Percentiles rank a stretch among this genome's conserved stretches.
Conservation (phyloP, 164 flowering plant species). For the Vitis cinerea region DNA sequence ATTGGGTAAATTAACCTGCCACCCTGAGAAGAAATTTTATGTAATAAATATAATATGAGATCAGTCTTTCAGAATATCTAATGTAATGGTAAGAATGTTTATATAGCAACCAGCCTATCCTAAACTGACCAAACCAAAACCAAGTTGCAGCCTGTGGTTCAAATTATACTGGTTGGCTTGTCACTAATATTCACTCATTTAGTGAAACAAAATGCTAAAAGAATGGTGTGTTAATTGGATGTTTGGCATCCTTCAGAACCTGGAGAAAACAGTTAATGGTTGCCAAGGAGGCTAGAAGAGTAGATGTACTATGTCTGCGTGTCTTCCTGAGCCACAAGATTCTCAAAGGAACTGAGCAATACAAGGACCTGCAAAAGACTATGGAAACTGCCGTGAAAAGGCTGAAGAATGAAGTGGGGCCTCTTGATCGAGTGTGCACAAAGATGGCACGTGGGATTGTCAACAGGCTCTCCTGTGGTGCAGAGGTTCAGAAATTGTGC, state of each 20-base stretch:
- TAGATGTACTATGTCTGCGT: slow-evolving; percentile 58
- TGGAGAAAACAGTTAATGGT: slow-evolving; percentile 66
- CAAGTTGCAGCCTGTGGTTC: background rate
- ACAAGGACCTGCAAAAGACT: slow-evolving; percentile 38
- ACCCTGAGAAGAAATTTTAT: no score
- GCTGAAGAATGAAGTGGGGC: slow-evolving; percentile 66
- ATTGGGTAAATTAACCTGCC: no score
- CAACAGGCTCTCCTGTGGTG: slow-evolving; percentile 56
- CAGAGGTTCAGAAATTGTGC: slow-evolving; percentile 63
- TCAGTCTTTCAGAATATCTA: no score
- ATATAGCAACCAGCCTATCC: no score
- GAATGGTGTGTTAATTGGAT: background rate
- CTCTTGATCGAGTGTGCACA: slow-evolving; percentile 39
- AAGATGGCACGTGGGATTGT: slow-evolving; percentile 66
- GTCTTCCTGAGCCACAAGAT: slow-evolving; percentile 52
- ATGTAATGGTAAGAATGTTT: no score
- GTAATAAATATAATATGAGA: no score
- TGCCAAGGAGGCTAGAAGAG: slow-evolving; percentile 73
- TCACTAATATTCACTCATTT: no score
- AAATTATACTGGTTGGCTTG: background rate
- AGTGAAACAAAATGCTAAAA: no score
- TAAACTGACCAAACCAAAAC: no score
- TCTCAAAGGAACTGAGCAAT: slow-evolving; percentile 48
- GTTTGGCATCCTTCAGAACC: slow-evolving; percentile 36
- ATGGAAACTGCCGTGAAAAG: slow-evolving; percentile 41